Base-by-base conservation (phyloP, 2,329 filamentous ascomycete species). In the Simplicillium sp. region DNA sequence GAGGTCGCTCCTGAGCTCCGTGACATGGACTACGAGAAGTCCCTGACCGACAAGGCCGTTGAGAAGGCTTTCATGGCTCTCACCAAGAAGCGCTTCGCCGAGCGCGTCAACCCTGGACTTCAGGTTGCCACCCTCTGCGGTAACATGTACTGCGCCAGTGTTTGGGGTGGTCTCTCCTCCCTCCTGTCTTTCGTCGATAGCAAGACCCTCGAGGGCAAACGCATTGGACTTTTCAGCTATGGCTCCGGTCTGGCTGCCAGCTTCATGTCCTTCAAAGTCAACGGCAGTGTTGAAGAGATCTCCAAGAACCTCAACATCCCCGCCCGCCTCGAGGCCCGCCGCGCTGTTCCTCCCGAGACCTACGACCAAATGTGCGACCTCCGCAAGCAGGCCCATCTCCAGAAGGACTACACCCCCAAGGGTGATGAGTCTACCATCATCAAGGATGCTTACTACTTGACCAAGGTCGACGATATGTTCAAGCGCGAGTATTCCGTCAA, bases 41-140 rank as follows among this genome's bases (percentile, higher is more conserved):
- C 86, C 3, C 65, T 92, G 53, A 79, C 77, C 46, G 86, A 92
- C 71, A 89, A 87, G 73, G 75, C 71, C 40, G 75, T 92, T 32
- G 86, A 92, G 73, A 92, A 90, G 78, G 82, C 82, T 47, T 92
- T 92, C 63, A 86, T 92, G 82, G 71, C 60, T 43, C 71, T 90
- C 52, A 82, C 82, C 61, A 90, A 92, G 78, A 89, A 89, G 75
- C 77, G 77, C 53, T 90, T 86, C 67, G 75, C 78, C 58, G 83
- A 89, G 65, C 82, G 85, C 54, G 82, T 92, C 52, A 70, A 73
- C 59, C 82, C 84, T 39, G 69, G 73, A 54, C 82, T 85, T 59
- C 75, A 87, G 65, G 82, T 87, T 29, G 80, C 86, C 50, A 89
- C 84, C 49, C 76, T 84, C 61, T 86, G 82, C 62, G 78, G 75